Evolutionary conservation across 225 moss, liverwort and hornwort species (phyloP).

Genomic region (Sphagnum contortum): DNA sequence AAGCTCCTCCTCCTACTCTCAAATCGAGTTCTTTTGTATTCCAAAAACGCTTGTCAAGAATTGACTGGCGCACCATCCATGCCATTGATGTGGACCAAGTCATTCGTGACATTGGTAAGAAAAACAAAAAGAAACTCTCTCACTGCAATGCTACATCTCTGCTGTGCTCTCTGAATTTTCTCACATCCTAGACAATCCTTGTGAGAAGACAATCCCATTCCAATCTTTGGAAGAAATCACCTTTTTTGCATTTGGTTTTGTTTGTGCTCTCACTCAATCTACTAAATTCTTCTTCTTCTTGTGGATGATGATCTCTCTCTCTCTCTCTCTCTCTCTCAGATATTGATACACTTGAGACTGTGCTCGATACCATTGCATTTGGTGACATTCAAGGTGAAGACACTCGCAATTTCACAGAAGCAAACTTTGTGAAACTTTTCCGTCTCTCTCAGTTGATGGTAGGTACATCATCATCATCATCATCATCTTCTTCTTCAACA

Average conservation of each 20-base stretch:
- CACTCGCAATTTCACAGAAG: slow-evolving; percentile 85
- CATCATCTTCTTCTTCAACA: not conserved
- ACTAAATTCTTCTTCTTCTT: too few species aligned
- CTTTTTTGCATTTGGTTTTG: too few species aligned
- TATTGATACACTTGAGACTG: slow-evolving; percentile 57
- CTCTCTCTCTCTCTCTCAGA: slow-evolving; percentile 21
- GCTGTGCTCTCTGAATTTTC: too few species aligned
- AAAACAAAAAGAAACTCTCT: too few species aligned
- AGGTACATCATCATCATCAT: slow-evolving; percentile 5
- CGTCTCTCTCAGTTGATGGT: slow-evolving; percentile 93
- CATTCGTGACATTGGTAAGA: slow-evolving; percentile 68
- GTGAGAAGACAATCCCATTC: too few species aligned
- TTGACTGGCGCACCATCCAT: slow-evolving; percentile 84
- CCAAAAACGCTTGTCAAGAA: slow-evolving; percentile 59
- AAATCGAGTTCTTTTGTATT: slow-evolving; percentile 44
- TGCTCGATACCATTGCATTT: slow-evolving; percentile 79
- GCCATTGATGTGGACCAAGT: slow-evolving; percentile 67
- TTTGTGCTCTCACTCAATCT: too few species aligned
- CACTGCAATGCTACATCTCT: too few species aligned
- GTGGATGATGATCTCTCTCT: too few species aligned
- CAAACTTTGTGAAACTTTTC: slow-evolving; percentile 84
- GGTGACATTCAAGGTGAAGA: slow-evolving; percentile 92
- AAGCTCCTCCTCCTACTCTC: not conserved
- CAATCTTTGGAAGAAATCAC: too few species aligned
- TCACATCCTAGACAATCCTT: too few species aligned